Base-by-base conservation (phyloP, 768 basidiomycete species). In the Mycena metata region DNA sequence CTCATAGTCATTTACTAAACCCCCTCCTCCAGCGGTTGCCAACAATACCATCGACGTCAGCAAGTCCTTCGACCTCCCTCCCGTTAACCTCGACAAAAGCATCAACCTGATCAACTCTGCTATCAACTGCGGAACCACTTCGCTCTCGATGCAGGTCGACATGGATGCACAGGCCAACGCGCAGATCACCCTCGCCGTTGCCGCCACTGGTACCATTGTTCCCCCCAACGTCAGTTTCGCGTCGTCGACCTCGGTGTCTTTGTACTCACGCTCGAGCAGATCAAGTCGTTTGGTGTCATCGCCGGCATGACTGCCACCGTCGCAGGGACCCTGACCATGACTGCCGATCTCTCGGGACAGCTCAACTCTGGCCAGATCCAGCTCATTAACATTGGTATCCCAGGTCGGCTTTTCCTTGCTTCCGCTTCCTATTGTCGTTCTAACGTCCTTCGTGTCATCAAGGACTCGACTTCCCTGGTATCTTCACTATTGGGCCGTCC, bases 321-420 rank as follows among this genome's bases (percentile, higher is more conserved):
- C 7, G 75, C 80, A 55, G 84, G 84, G 0, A 78, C 76, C 0
- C 58, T 88, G 36, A 75, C 76, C 17, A 56, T 87, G 64, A 74
- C 69, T 13, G 83, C 83, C 12, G 78, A 76, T 30, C 30, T 57
- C 12, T 52, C 79, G 82, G 84, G 0, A 75, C 76, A 0, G 66
- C 15, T 86, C 19, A 83, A 85, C 67, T 81, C 84, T 0, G 86
- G 83, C 5, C 80, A 79, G 46, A 76, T 85, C 58, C 72, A 74
- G 17, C 71, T 88, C 15, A 78, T 84, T 45, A 74, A 81, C 55
- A 68, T 82, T 36, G 83, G 83, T 1, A 77, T 88, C 61, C 84
- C 84, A 2, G 69, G 84, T 9, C 78, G 88, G 19, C 81, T 84
- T 70, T 81, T 88, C 74, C 85, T 86, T 47, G 85, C 86, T 5